These are phyloP conservation scores for Calendula officinalis DNA, from an alignment of 129 eudicot species.

Conservation along the genomic window DNA sequence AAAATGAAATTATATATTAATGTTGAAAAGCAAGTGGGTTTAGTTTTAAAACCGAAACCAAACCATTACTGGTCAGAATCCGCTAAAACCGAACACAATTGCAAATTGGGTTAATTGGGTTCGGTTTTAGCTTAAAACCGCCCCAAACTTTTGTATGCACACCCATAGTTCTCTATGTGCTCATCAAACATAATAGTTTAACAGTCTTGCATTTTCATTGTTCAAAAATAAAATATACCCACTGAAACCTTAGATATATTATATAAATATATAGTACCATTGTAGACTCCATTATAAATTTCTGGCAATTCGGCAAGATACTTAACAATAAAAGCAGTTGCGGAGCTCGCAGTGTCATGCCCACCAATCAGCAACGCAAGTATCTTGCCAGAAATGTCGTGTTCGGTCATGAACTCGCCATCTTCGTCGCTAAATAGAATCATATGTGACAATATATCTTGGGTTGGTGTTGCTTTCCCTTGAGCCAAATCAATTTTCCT, in stretches of 20 bases:
- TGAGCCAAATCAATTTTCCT: conserved; percentile 65
- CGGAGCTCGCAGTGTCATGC: conserved; percentile 90
- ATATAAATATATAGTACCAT: conserved; percentile 36
- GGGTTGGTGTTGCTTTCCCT: conserved; percentile 66
- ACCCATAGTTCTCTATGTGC: conserved; percentile 64
- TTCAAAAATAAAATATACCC: neutral
- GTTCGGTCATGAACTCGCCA: conserved; percentile 59
- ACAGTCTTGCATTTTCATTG: neutral
- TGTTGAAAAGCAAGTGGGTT: no score
- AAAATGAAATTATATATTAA: no score
- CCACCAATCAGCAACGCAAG: conserved; percentile 77
- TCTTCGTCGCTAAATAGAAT: conserved; percentile 55
- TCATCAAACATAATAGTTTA: neutral
- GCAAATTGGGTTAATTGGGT: no score
- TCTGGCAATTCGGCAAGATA: conserved; percentile 86
- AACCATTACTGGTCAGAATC: no score
- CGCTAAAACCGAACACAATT: no score
- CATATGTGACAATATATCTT: conserved; percentile 90
- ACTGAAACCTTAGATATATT: neutral
- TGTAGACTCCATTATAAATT: conserved; percentile 67
- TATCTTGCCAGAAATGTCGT: conserved; percentile 74
- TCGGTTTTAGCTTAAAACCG: no score
- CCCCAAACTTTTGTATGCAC: no score
- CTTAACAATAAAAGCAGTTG: conserved; percentile 72
- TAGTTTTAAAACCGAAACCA: no score